Base-by-base conservation (phyloP, 2,329 filamentous ascomycete species). In the Endoconidiophora polonica region DNA sequence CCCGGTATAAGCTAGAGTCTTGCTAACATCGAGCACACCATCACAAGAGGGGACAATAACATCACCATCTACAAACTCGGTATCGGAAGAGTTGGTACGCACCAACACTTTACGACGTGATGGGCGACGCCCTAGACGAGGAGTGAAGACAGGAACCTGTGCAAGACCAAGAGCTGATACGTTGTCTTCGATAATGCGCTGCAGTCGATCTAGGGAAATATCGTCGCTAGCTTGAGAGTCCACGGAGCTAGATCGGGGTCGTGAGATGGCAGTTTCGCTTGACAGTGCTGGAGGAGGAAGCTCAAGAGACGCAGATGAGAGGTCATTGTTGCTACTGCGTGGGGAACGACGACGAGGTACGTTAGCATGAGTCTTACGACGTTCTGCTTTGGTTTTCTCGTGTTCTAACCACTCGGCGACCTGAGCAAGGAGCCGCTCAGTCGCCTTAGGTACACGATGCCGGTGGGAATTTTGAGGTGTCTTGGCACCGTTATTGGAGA, bases 21-120 rank as follows among this genome's bases (percentile, higher is more conserved):
- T 91, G 4, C 85, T 83, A 60, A 95, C 95, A 65, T 96, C 90
- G 18, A 96, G 71, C 43, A 81, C 70, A 5, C 78, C 86, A 62
- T 95, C 86, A 57, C 88, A 93, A 55, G 76, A 78, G 1, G 90
- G 90, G 1, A 94, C 86, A n/a, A 84, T 65, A 16, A 78, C 71
- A 55, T 94, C 86, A n/a, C 77, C 77, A 55, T 94, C 88, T 14
- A 77, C 68, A 57, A 81, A 84, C 52, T 96, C 90, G 0, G 87
- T 93, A 57, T 95, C 90, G 0, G 86, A 91, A 3, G 83, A 86
- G 3, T 71, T 72, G 1, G 68, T 65, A 12, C 68, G 70, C 7
- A 49, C 24, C 10, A 51, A 39, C 9, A 46, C 42, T 36, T 56
- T 70, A 58, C 59, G 64, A 58, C 53, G 65, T 41, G 54, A 59